Conservation (phyloP, 768 basidiomycete species). For the Vararia minispora region DNA sequence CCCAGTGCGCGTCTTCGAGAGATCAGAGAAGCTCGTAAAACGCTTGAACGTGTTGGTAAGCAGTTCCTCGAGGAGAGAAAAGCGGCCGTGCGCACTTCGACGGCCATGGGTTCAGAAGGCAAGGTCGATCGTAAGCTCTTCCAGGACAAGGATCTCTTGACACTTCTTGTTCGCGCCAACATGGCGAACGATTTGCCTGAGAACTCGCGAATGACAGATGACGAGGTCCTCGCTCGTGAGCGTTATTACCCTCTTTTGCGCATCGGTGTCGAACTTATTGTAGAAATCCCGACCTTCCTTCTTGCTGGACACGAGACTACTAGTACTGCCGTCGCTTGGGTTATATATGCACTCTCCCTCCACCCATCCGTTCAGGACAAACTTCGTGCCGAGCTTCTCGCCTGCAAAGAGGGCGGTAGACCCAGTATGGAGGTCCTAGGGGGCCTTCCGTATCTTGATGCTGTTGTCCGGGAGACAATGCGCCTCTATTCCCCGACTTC, state of each 20-base stretch:
- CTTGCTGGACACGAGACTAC: constrained; percentile 4
- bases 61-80: neutral
- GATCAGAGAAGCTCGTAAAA: no score
- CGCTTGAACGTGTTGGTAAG: neutral
- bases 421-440: constrained; percentile 22
- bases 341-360: constrained; percentile 22
- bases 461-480: constrained; percentile 16
- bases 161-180: constrained; percentile 17
- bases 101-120: no score
- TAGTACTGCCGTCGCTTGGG: constrained; percentile 19
- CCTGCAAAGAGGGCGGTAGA: constrained; percentile 12
- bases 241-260: neutral
- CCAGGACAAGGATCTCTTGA: neutral
- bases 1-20: no score
- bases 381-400: constrained; percentile 24
- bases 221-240: constrained; percentile 18
- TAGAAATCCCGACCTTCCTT: constrained; percentile 6
- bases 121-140: neutral
- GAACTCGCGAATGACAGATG: constrained; percentile 16
- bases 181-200: constrained; percentile 18
- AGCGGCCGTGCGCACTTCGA: no score
- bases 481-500: constrained; percentile 9
- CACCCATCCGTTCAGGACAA: constrained; percentile 24
- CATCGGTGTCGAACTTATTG: neutral
- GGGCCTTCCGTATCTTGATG: constrained; percentile 23